Conservation (phyloP, 306 rosid genomes). For the Rosa persica region DNA sequence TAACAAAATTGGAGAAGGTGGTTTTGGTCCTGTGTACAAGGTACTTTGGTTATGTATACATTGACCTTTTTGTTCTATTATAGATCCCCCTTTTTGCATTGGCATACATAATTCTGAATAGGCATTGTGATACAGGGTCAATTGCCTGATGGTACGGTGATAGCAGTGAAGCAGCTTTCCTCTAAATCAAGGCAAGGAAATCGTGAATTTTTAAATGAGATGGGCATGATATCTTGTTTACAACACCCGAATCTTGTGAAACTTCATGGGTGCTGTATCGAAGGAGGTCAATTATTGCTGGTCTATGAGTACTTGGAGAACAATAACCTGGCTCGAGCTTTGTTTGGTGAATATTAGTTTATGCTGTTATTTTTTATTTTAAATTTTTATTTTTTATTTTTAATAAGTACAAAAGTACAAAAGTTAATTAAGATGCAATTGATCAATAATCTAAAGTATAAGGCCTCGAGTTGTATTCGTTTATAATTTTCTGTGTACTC, state of each 20-base stretch:
- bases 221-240: constrained; percentile 65
- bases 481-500: neutral
- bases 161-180: constrained; percentile 78
- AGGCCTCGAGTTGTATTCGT: neutral
- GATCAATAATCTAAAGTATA: neutral
- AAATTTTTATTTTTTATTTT: neutral
- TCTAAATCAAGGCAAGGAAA: constrained; percentile 71
- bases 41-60: constrained; percentile 25
- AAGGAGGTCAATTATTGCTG: constrained; percentile 60
- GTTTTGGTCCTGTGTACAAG: constrained; percentile 74
- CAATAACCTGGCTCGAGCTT: constrained; percentile 65
- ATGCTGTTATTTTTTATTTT: neutral
- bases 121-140: constrained; percentile 47
- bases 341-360: constrained; percentile 49
- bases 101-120: constrained; percentile 2
- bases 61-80: neutral
- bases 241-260: constrained; percentile 84
- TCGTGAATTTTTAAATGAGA: constrained; percentile 73
- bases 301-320: constrained; percentile 79
- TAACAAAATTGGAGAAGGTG: constrained; percentile 76
- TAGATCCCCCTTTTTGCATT: constrained; percentile 11
- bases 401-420: neutral
- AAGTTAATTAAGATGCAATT: neutral
- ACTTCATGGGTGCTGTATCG: constrained; percentile 69
- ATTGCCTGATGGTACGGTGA: constrained; percentile 53